Percentiles rank a stretch among this genome's conserved stretches.
Conservation (phyloP, 352 stramenopile species). For the Pythium phragmiticola region DNA sequence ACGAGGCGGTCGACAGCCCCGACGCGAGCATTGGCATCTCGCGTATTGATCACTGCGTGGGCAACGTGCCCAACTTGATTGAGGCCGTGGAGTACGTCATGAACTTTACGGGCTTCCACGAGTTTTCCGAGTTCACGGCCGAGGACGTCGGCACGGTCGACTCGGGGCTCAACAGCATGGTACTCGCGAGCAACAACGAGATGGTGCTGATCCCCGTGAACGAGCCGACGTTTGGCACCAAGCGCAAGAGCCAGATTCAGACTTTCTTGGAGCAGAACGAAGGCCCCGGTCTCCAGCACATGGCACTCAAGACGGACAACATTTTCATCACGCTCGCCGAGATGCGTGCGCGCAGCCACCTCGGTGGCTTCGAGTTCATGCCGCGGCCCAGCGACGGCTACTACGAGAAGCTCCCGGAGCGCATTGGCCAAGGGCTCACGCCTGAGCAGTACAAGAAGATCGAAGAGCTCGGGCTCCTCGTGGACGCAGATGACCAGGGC, state of each 20-base stretch:
- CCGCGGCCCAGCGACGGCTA: conserved; percentile 83
- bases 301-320: conserved; percentile 96
- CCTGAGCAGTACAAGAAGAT: conserved; percentile 89
- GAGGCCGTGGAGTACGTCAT: conserved; percentile 85
- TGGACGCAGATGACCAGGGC: conserved; percentile 94
- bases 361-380: conserved; percentile 88
- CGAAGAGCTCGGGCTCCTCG: conserved; percentile 91
- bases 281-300: conserved; percentile 93
- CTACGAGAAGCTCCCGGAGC: conserved; percentile 87
- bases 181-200: conserved; percentile 92
- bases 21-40: conserved; percentile 78
- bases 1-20: conserved; percentile 50
- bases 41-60: conserved; percentile 88
- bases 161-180: conserved; percentile 94
- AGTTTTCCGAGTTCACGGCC: conserved; percentile 94
- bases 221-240: conserved; percentile 92
- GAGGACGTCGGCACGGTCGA: conserved; percentile 95
- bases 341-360: conserved; percentile 71
- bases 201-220: conserved; percentile 95
- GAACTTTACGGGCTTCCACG: conserved; percentile 83
- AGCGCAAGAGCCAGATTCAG: conserved; percentile 95
- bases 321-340: conserved; percentile 93
- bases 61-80: conserved; percentile 89
- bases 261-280: conserved; percentile 96
- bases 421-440: conserved; percentile 80